Evolutionary conservation across 805 yeast genomes (phyloP).

Genomic region (Candida piceae): DNA sequence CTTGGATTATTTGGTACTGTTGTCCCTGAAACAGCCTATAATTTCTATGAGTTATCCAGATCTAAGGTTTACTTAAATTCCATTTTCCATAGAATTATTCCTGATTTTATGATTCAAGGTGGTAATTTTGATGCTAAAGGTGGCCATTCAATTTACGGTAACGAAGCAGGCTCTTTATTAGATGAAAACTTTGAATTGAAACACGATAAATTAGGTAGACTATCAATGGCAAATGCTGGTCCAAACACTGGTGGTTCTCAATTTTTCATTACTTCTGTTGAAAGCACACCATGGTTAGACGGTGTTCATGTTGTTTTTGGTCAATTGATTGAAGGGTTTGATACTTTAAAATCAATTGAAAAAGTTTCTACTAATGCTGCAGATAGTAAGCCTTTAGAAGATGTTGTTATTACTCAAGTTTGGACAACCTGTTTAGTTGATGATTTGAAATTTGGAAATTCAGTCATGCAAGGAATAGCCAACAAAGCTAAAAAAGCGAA

Average conservation of each 20-base stretch:
- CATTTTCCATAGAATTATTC: slow-evolving; percentile 68
- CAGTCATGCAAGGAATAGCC: too few relatives aligned
- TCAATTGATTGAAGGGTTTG: slow-evolving; percentile 64
- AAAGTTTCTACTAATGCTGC: slow-evolving; percentile 46
- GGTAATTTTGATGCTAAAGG: slow-evolving; percentile 74
- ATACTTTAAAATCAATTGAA: slow-evolving; percentile 58
- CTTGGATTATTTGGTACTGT: slow-evolving; percentile 63
- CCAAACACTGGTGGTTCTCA: slow-evolving; percentile 60
- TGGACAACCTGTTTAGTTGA: too few relatives aligned
- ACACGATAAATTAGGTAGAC: slow-evolving; percentile 43
- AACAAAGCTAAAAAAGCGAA: slow-evolving; percentile 1
- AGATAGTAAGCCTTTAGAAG: slow-evolving; percentile 38
- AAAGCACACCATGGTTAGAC: slow-evolving; percentile 48
- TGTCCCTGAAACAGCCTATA: slow-evolving; percentile 58
- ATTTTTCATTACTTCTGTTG: slow-evolving; percentile 60
- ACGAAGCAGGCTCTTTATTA: slow-evolving; percentile 41
- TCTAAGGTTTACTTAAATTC: slow-evolving; percentile 47
- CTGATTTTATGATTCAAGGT: slow-evolving; percentile 78
- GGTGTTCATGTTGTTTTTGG: slow-evolving; percentile 74
- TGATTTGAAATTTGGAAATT: too few relatives aligned
- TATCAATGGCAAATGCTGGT: slow-evolving; percentile 50
- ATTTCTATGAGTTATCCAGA: slow-evolving; percentile 48
- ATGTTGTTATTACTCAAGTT: slow-evolving; percentile 34
- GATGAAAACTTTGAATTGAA: slow-evolving; percentile 64
- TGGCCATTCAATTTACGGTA: slow-evolving; percentile 76